These are phyloP conservation scores for Trypanosomatidae sp. DNA, from an alignment of 208 protist genomes.

Conservation along the genomic window DNA sequence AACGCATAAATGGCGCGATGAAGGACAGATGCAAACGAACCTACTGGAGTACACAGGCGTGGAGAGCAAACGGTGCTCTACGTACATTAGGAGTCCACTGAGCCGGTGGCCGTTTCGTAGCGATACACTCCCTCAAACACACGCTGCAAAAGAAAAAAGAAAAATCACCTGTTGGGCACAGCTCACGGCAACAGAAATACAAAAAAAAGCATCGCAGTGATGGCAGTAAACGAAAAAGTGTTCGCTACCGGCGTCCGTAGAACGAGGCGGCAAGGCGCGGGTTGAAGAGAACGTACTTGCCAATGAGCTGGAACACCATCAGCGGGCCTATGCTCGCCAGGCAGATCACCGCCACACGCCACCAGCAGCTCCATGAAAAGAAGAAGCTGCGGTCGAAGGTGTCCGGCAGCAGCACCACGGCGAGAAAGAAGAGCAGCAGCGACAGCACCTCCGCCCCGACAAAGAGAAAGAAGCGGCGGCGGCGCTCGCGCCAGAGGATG, in stretches of 20 bases:
- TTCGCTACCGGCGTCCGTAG: conserved; percentile 7
- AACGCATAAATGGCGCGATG: too few species aligned
- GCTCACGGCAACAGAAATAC: too few species aligned
- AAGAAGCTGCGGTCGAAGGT: conserved; percentile 95
- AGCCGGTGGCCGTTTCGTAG: too few species aligned
- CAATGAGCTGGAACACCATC: conserved; percentile 43
- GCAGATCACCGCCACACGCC: conserved; percentile 82
- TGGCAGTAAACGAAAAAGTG: too few species aligned
- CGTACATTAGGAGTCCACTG: too few species aligned
- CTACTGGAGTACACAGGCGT: too few species aligned
- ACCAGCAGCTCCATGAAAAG: conserved; percentile 90
- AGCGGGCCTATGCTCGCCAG: conserved; percentile 68
- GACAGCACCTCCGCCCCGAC: conserved; percentile 88
- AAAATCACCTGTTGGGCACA: too few species aligned
- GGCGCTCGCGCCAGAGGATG: conserved; percentile 70
- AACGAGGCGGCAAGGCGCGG: conserved; percentile 30
- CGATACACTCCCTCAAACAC: too few species aligned
- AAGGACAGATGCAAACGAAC: too few species aligned
- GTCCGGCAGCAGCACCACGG: conserved; percentile 88
- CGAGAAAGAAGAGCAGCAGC: conserved; percentile 91
- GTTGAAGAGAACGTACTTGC: conserved; percentile 60
- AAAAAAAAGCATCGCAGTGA: too few species aligned
- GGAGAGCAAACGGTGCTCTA: too few species aligned
- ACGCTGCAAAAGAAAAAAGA: too few species aligned
- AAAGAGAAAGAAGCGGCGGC: conserved; percentile 80